Evolutionary conservation across 371 early-diverging fungal genomes (phyloP), one percentile per base, ranked within the genome.

Genomic region (Chytridium lagenaria): DNA sequence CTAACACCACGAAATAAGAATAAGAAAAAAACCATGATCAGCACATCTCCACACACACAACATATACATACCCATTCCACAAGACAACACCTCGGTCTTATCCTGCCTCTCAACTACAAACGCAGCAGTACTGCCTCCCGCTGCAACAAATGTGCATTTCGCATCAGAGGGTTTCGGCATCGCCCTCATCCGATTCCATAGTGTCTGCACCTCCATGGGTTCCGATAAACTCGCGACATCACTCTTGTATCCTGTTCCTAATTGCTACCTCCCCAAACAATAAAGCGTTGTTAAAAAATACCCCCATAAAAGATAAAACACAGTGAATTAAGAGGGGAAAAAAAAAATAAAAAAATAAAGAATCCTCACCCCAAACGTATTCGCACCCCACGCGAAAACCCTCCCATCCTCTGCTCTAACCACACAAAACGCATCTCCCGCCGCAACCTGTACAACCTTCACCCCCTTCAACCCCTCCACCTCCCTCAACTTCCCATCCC

Each of bases 351-450:
- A n/a, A n/a, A n/a, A n/a, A n/a, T n/a, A n/a, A n/a, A n/a, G 34
- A 72, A 52, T 57, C 64, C 73, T 31, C 68, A 77, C 84, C 59
- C 83, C 83, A 55, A 69, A 72, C 19, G 33, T 23, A 67, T 84
- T 84, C 30, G 57, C 37, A 0, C 85, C 85, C 73, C 76, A 81
- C 1, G 74, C 72, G 65, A 69, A 81, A 2, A 77, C 85, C 3
- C 78, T 50, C 1, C 85, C 85, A 44, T 81, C 79, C 1, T 44
- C 50, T 0, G 80, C 70, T 10, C 78, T 33, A 7, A 74, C 72
- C 0, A 78, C 1, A 34, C 78, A 73, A 68, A 83, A 83, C 7
- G 57, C 72, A 16, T 70, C 68, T 0, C 85, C 85, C 22, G 76
- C 73, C 0, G 81, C 80, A 30, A 77, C 61, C 68, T 80, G 72